Evolutionary conservation across 441 rosid genomes (phyloP).

Genomic region (Populus hybrid): DNA sequence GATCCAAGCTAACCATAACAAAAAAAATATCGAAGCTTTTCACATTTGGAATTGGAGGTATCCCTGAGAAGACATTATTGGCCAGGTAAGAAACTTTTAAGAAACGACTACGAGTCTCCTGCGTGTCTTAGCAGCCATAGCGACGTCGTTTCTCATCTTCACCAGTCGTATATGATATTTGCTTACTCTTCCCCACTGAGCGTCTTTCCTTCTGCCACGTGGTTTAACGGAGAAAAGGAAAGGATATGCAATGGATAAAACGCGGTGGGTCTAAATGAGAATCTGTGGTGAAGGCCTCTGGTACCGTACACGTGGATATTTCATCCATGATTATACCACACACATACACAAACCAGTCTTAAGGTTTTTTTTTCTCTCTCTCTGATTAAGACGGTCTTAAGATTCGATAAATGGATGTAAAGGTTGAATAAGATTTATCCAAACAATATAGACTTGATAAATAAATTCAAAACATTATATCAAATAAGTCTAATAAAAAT

Average conservation of each 20-base stretch:
- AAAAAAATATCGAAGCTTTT: not conserved
- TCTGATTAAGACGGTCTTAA: no score
- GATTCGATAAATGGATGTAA: no score
- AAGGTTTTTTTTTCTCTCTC: no score
- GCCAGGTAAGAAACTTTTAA: not conserved
- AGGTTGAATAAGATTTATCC: no score
- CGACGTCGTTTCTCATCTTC: not conserved
- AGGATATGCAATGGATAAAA: constrained; percentile 17
- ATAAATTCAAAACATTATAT: no score
- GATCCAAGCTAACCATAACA: not conserved
- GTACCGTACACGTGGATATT: constrained; percentile 33
- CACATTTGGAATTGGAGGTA: constrained; percentile 20
- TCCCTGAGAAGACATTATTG: constrained; percentile 21
- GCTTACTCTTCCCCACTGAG: not conserved
- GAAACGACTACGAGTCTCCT: not conserved
- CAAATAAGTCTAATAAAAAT: no score
- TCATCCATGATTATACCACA: not conserved
- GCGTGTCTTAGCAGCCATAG: not conserved
- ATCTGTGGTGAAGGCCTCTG: not conserved
- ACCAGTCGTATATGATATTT: not conserved
- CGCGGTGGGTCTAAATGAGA: constrained; percentile 4
- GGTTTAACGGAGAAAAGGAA: not conserved
- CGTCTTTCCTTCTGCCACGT: constrained; percentile 31
- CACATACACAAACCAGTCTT: not conserved
- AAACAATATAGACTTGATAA: no score